Percentiles rank a stretch among this genome's conserved stretches.
Evolutionary conservation across 2,329 filamentous ascomycete genomes (phyloP).

Genomic region (Epichloe sibirici): DNA sequence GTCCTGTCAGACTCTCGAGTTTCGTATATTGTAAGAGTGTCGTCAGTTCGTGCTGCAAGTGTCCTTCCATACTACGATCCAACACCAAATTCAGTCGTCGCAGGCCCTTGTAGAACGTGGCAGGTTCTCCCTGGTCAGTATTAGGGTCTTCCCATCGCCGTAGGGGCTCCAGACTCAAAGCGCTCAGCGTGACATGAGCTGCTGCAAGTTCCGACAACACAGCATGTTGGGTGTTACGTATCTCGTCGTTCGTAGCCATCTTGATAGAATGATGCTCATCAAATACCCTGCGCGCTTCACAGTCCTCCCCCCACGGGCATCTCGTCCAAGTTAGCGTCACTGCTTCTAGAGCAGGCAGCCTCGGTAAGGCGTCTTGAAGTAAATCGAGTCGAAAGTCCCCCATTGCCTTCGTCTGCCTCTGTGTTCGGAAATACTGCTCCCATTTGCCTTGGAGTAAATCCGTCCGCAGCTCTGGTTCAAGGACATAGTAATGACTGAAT

Average conservation of each 20-base stretch:
- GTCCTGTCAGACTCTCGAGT: background rate
- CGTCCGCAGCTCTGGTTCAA: conserved; percentile 24
- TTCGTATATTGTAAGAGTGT: background rate
- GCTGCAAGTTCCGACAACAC: conserved; percentile 10
- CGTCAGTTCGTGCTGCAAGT: background rate
- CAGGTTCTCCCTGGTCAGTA: background rate
- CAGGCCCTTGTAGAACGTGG: background rate
- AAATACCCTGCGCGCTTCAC: conserved; percentile 6
- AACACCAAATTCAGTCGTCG: background rate
- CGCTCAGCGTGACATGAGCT: conserved; percentile 9
- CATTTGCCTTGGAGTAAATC: conserved; percentile 24
- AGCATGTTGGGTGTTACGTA: conserved; percentile 10
- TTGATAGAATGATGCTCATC: conserved; percentile 9
- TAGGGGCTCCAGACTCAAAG: background rate
- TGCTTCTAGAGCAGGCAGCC: conserved; percentile 11
- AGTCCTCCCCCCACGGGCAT: conserved; percentile 11
- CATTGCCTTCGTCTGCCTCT: conserved; percentile 13
- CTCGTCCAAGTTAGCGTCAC: conserved; percentile 13
- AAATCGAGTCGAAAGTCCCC: background rate
- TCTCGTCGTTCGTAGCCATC: conserved; percentile 6
- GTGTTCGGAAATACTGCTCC: conserved; percentile 24
- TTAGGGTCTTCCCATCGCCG: background rate
- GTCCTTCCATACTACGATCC: background rate
- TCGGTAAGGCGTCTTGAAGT: conserved; percentile 4
- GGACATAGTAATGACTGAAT: conserved; percentile 24